A percentile compares a stretch with the other conserved stretches of the same genome.
These are phyloP conservation scores for Gossypium bickii DNA, from an alignment of 345 rosid species.

Conservation along the genomic window DNA sequence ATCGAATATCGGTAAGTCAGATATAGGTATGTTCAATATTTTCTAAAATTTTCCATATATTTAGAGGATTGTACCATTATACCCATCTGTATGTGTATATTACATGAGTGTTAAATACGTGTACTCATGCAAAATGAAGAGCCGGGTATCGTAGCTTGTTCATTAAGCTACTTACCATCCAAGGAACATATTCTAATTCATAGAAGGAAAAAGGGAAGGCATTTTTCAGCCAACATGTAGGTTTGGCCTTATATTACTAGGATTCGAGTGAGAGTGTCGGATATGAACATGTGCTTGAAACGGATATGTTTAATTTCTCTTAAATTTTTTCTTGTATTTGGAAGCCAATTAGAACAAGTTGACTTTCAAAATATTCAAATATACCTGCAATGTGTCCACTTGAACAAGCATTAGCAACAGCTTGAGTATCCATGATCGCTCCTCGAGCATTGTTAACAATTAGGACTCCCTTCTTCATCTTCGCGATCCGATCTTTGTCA, in stretches of 20 bases:
- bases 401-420: constrained; percentile 76
- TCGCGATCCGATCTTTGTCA: constrained; percentile 65
- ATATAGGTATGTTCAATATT: background rate
- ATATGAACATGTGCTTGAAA: background rate
- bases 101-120: background rate
- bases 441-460: constrained; percentile 96
- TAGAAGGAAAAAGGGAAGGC: background rate
- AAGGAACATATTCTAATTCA: background rate
- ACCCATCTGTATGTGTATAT: background rate
- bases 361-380: background rate
- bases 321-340: background rate
- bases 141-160: background rate
- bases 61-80: background rate
- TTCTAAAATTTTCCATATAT: background rate
- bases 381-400: constrained; percentile 85
- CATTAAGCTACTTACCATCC: background rate
- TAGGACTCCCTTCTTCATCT: constrained; percentile 81
- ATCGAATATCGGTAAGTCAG: background rate
- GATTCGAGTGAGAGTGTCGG: background rate
- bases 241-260: background rate
- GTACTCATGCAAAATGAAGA: background rate
- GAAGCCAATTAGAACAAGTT: background rate
- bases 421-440: constrained; percentile 87
- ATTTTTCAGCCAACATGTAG: background rate
- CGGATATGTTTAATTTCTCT: background rate